Conservation (phyloP, 78 protist genomes). For the Dictyostelium citrinum region DNA sequence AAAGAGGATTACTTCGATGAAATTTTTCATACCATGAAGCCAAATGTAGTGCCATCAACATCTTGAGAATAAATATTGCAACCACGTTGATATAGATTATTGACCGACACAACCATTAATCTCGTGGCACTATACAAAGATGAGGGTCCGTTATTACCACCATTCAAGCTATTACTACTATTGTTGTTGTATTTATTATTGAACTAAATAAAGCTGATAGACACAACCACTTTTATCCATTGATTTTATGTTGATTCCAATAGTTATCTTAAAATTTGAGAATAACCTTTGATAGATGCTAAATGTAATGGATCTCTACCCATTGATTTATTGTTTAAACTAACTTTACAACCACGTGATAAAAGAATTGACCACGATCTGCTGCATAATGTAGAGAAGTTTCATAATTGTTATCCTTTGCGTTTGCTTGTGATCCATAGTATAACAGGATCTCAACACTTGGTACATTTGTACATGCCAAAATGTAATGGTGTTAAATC, state of each 20-base stretch:
- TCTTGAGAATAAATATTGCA: conserved; percentile 23
- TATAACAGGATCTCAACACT: conserved; percentile 31
- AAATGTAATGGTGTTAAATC: conserved; percentile 67
- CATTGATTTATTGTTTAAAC: neutral
- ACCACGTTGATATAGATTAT: conserved; percentile 29
- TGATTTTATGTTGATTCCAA: conserved; percentile 30
- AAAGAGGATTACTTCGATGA: conserved; percentile 21
- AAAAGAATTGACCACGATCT: conserved; percentile 37
- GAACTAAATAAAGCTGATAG: conserved; percentile 30
- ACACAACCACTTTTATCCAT: conserved; percentile 7
- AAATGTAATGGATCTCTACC: conserved; percentile 45
- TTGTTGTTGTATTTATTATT: neutral
- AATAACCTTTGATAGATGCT: conserved; percentile 61
- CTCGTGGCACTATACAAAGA: neutral
- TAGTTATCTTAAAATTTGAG: conserved; percentile 3
- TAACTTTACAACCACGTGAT: conserved; percentile 33
- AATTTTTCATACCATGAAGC: conserved; percentile 60
- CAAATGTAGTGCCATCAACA: conserved; percentile 49
- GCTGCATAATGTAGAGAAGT: conserved; percentile 55
- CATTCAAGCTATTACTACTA: neutral
- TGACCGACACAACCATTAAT: neutral
- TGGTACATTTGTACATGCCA: conserved; percentile 61
- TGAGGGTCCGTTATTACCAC: neutral
- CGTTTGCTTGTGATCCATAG: conserved; percentile 30
- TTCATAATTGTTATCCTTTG: conserved; percentile 36